These are phyloP conservation scores for Sarocladium strictum DNA, from an alignment of 2,329 filamentous ascomycete species.

Conservation along the genomic window DNA sequence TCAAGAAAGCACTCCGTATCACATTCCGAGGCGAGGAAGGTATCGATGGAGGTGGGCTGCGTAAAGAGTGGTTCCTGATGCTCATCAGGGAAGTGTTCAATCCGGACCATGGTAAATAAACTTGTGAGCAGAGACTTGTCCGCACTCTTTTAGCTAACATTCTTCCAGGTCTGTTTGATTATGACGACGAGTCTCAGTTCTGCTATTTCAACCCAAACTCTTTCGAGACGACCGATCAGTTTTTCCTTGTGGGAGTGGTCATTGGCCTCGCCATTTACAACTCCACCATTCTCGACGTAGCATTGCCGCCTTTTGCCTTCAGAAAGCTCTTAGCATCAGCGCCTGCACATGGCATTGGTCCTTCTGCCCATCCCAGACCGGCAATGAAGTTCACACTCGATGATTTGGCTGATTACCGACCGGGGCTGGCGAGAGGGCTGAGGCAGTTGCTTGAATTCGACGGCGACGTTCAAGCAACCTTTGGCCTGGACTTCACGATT, in stretches of 20 bases:
- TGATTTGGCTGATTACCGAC: conserved; percentile 78
- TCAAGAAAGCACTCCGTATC: conserved; percentile 85
- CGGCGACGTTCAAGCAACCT: conserved; percentile 74
- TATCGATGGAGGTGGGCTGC: conserved; percentile 79
- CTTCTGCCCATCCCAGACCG: conserved; percentile 44
- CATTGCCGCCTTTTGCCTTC: conserved; percentile 83
- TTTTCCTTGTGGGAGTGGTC: conserved; percentile 82
- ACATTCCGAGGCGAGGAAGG: conserved; percentile 86
- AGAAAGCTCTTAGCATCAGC: conserved; percentile 77
- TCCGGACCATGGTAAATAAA: conserved; percentile 66
- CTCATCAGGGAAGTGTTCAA: conserved; percentile 87
- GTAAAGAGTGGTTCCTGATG: conserved; percentile 92
- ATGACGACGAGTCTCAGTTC: conserved; percentile 83
- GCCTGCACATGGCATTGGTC: conserved; percentile 51
- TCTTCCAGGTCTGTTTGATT: conserved; percentile 72
- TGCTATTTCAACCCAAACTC: conserved; percentile 92
- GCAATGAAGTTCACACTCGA: conserved; percentile 67
- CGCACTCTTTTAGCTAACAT: too few relatives aligned
- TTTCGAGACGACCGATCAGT: conserved; percentile 88
- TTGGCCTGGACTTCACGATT: conserved; percentile 76
- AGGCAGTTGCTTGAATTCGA: conserved; percentile 74
- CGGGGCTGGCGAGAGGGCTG: conserved; percentile 68
- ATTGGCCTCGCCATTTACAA: conserved; percentile 91
- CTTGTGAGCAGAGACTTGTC: too few relatives aligned
- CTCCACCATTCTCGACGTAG: conserved; percentile 84